phyloP scores from a whole-genome alignment of 2,329 filamentous ascomycete genomes.

The Diatrype stigma region DNA sequence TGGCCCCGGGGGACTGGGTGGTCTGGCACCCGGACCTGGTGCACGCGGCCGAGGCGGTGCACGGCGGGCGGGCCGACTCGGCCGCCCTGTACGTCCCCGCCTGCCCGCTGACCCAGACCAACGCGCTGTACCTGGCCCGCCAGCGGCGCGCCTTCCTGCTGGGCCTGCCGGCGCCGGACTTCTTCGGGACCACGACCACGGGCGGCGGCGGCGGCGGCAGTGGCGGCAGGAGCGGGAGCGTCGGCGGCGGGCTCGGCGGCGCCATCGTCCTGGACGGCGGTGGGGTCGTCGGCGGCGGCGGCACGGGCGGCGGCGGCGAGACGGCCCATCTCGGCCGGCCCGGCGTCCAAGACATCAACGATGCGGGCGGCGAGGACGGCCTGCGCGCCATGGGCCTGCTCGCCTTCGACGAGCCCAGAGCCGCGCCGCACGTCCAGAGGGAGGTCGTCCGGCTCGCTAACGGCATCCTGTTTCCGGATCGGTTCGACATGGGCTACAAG shows the following conservation, averaged over 20 bases:
- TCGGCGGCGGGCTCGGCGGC: too few relatives aligned
- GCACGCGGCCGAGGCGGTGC: constrained; percentile 75
- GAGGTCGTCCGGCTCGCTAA: constrained; percentile 21
- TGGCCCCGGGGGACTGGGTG: constrained; percentile 70
- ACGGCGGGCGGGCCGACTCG: constrained; percentile 64
- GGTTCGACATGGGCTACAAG: constrained; percentile 11
- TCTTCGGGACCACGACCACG: too few relatives aligned
- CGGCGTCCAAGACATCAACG: constrained; percentile 34
- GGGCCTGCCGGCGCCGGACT: constrained; percentile 65
- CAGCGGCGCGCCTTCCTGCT: constrained; percentile 67
- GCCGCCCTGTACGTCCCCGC: constrained; percentile 85
- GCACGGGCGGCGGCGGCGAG: constrained; percentile 54
- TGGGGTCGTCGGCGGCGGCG: too few relatives aligned
- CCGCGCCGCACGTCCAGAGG: constrained; percentile 7
- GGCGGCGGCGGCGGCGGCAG: constrained; percentile 34
- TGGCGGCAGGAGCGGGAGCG: constrained; percentile 1
- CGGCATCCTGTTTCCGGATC: constrained; percentile 24
- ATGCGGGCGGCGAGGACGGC: constrained; percentile 30
- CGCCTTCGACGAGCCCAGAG: constrained; percentile 23
- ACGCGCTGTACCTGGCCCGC: constrained; percentile 64
- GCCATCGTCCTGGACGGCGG: too few relatives aligned
- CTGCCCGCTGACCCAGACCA: constrained; percentile 72
- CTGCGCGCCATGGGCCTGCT: constrained; percentile 42
- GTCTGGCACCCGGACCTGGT: constrained; percentile 79
- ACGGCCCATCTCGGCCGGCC: constrained; percentile 46